phyloP scores from a whole-genome alignment of 805 yeast genomes.

The Hanseniaspora valbyensis region DNA sequence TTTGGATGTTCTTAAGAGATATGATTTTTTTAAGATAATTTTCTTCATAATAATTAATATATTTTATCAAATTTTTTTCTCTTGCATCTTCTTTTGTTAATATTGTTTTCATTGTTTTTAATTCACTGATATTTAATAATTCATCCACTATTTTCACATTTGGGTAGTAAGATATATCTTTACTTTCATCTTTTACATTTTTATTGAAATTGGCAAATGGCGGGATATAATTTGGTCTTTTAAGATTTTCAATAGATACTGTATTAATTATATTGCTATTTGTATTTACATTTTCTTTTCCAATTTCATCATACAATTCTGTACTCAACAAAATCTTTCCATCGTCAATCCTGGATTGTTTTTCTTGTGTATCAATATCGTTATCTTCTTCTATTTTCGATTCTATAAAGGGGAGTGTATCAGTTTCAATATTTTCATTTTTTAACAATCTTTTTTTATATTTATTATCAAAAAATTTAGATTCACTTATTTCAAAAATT shows the following conservation, averaged over 20 bases:
- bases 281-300: no score
- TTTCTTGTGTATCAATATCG: no score
- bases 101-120: neutral
- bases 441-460: neutral
- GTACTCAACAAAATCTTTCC: no score
- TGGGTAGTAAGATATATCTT: neutral
- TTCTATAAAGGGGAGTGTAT: no score
- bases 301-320: no score
- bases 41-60: neutral
- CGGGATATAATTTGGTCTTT: neutral
- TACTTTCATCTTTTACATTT: neutral
- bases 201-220: neutral
- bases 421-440: neutral
- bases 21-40: neutral
- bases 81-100: slow-evolving; percentile 1
- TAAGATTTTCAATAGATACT: no score
- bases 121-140: neutral
- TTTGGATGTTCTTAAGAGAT: neutral
- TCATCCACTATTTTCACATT: neutral
- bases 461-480: no score
- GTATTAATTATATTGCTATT: no score
- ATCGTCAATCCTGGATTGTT: no score
- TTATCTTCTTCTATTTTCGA: no score
- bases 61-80: neutral
- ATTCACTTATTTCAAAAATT: neutral